Evolutionary conservation across 345 rosid species (phyloP), one percentile per base, ranked within the genome.

Genomic region (Populus alba): DNA sequence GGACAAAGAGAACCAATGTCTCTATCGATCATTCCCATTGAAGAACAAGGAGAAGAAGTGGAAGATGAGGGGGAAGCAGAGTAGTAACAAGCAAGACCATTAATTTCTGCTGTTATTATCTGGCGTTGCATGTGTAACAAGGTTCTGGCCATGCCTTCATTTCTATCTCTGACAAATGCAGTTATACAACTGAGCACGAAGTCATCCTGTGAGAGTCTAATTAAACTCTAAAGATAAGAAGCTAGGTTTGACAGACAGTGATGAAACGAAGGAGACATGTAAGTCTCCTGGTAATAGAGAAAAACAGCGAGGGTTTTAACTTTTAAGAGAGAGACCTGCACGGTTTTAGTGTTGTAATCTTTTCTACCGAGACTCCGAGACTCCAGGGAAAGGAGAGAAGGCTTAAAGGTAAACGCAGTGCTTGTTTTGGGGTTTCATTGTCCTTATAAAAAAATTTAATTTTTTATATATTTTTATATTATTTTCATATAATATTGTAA

Each of bases 1-100:
- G 80, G 82, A 74, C 72, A 72, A 20, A 88, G 91, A 59, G 91
- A 87, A 68, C 74, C 88, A 86, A 84, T 86, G 79, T 90, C 88
- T 41, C 87, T 83, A 80, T 62, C 77, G 66, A 75, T 82, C 84
- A 83, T 79, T 31, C 81, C 82, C 72, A 81, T n/a, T 9, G 82
- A 33, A 57, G 65, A 45, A 47, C 49, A 13, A 29, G 82, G 43
- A 22, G 47, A 68, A 33, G 77, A 37, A 3, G 75, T 72, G 7
- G 79, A 57, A 68, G 83, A 38, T 12, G 81, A 61, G 27, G 81
- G 12, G 31, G 76, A 38, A 8, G 71, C 62, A 17, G 81, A 79
- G 68, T 35, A 22, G 43, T 16, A 33, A 66, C 31, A 65, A 57
- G 71, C 1, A 61, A 75, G 59, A 57, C 59, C 76, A 75, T 74